Base-by-base conservation (phyloP, 495 filamentous ascomycete genomes). In the Trypethelium eluteriae region DNA sequence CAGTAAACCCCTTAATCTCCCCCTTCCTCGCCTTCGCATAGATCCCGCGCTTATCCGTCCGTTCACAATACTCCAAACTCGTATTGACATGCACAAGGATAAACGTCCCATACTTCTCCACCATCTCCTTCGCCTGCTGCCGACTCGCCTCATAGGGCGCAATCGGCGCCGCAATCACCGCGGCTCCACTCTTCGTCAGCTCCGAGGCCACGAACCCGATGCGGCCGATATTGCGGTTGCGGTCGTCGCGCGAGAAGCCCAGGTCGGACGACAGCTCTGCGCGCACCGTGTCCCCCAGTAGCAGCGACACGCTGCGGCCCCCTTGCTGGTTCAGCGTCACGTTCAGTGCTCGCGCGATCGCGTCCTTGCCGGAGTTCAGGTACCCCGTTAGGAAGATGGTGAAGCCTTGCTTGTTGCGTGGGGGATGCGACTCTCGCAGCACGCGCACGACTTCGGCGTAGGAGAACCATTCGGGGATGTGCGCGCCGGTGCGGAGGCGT, bases 391-490 rank as follows among this genome's bases (percentile, higher is more conserved):
- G 82, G 86, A 98, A 96, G 79, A 98, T 86, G 63, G 95, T 98
- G 85, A 98, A 98, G 68, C 94, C 94, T 81, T 98, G 95, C 72
- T 84, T 80, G 73, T 84, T 86, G 67, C 94, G 88, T 46, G 95
- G 85, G 7, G 93, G 95, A 79, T 96, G 92, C 68, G 92, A 96
- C 80, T 98, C 90, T 70, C 94, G 84, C 63, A 98, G 87, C 57
- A 98, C 94, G 77, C 86, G 87, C 78, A 98, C 94, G 69, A 98
- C 95, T 81, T 98, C 95, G 66, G 95, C 92, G 81, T 98, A 98
- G 32, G 94, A 98, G 84, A 98, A 98, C 94, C 94, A 98, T 77
- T 95, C 92, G 66, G 94, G 94, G 74, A 98, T 98, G 69, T 96
- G 91, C 69, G 87, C 88, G 65, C 94, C 94, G 64, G 88, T 92